phyloP scores from a whole-genome alignment of 345 rosid species.

The Ricinus communis region DNA sequence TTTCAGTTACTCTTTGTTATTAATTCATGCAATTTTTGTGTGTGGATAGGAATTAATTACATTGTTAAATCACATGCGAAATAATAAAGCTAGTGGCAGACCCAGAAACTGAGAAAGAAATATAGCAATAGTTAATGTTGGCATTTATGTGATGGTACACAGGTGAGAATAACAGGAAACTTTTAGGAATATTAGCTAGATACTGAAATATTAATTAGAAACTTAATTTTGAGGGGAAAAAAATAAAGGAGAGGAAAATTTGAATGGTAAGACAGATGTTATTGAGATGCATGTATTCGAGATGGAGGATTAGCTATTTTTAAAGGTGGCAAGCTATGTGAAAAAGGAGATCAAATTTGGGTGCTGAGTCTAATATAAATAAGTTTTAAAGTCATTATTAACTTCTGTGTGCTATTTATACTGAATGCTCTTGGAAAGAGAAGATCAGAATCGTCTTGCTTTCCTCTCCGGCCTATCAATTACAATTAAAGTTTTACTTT shows the following conservation, averaged over 20 bases:
- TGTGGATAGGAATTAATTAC: not conserved
- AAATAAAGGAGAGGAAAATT: not conserved
- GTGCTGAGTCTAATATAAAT: too few species aligned
- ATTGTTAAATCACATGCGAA: not conserved
- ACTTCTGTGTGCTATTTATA: too few species aligned
- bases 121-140: too few species aligned
- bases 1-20: slow-evolving; percentile 22
- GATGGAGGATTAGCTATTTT: not conserved
- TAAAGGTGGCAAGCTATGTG: not conserved
- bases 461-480: not conserved
- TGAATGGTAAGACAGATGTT: not conserved
- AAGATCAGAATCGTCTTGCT: too few species aligned
- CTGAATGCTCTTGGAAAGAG: not conserved
- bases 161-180: not conserved
- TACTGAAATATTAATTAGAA: not conserved
- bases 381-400: too few species aligned
- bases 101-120: too few species aligned
- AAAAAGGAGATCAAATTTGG: too few species aligned
- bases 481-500: not conserved
- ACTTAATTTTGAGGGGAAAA: not conserved
- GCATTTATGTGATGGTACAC: not conserved
- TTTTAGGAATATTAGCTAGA: not conserved
- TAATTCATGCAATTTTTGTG: not conserved
- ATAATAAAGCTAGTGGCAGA: too few species aligned
- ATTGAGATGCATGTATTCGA: not conserved